A percentile compares a stretch with the other conserved stretches of the same genome.
These are phyloP conservation scores for Torrubiella hemipterigena DNA, from an alignment of 2,329 filamentous ascomycete genomes.

Conservation along the genomic window DNA sequence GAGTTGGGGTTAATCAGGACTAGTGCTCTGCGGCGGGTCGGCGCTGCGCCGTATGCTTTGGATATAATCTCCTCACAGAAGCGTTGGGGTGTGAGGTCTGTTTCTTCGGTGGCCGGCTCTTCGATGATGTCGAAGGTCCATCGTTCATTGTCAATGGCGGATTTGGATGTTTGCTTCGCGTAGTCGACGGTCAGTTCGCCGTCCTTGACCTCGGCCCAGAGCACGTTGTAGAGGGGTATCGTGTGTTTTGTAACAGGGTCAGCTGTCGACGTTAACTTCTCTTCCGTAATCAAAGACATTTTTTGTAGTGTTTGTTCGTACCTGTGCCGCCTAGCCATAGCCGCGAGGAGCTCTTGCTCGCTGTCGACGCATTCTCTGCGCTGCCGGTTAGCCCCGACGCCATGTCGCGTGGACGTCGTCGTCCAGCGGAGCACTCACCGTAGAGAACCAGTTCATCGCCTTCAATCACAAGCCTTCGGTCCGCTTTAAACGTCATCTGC, in stretches of 20 bases:
- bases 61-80: slow-evolving; percentile 58
- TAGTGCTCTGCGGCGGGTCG: slow-evolving; percentile 66
- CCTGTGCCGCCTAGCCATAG: no score
- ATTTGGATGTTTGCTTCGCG: slow-evolving; percentile 48
- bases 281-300: not conserved
- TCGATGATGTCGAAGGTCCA: slow-evolving; percentile 38
- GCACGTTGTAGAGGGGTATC: slow-evolving; percentile 71
- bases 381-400: no score
- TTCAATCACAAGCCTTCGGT: no score
- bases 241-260: slow-evolving; percentile 1
- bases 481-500: no score
- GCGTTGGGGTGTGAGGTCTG: slow-evolving; percentile 29
- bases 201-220: slow-evolving; percentile 61
- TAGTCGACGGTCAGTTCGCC: slow-evolving; percentile 59
- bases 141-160: slow-evolving; percentile 45
- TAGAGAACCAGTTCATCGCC: no score
- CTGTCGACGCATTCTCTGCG: no score
- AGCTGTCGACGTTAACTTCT: not conserved
- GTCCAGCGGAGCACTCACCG: no score
- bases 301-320: not conserved
- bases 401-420: no score
- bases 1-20: slow-evolving; percentile 86
- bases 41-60: slow-evolving; percentile 57
- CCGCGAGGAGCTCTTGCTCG: no score
- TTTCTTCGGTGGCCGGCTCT: slow-evolving; percentile 5